Conservation (phyloP, 2,329 filamentous ascomycete species). For the Amesomyces nigricolor region DNA sequence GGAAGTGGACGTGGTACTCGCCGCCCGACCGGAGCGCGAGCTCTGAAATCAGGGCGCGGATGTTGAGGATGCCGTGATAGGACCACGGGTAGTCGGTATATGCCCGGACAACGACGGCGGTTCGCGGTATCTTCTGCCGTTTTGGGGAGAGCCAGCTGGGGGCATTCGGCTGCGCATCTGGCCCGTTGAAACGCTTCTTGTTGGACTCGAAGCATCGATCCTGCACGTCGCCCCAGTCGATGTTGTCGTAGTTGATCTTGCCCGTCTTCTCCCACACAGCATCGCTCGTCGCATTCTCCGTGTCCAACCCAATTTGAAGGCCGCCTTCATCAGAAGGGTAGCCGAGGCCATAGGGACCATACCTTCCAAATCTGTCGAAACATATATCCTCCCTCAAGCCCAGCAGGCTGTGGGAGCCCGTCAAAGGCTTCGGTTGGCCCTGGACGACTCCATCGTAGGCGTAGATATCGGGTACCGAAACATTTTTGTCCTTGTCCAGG, state of each 20-base stretch:
- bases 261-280: constrained; percentile 50
- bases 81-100: constrained; percentile 78
- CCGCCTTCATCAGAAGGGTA: constrained; percentile 71
- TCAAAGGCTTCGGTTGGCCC: constrained; percentile 69
- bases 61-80: constrained; percentile 68
- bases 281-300: constrained; percentile 62
- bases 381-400: constrained; percentile 74
- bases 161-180: constrained; percentile 21
- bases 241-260: constrained; percentile 49
- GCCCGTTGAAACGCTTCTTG: constrained; percentile 53
- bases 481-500: constrained; percentile 53
- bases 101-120: constrained; percentile 71
- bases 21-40: constrained; percentile 70
- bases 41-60: constrained; percentile 76
- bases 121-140: constrained; percentile 49
- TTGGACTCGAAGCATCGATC: constrained; percentile 54
- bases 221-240: constrained; percentile 54
- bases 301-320: constrained; percentile 63
- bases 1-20: constrained; percentile 76
- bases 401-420: constrained; percentile 70
- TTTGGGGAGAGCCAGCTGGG: constrained; percentile 1
- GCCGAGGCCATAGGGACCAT: constrained; percentile 82
- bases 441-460: constrained; percentile 66
- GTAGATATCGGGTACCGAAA: constrained; percentile 57
- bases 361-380: constrained; percentile 79